A percentile compares a stretch with the other conserved stretches of the same genome.
Conservation (phyloP, 768 basidiomycete genomes). For the Boletus speciosus region DNA sequence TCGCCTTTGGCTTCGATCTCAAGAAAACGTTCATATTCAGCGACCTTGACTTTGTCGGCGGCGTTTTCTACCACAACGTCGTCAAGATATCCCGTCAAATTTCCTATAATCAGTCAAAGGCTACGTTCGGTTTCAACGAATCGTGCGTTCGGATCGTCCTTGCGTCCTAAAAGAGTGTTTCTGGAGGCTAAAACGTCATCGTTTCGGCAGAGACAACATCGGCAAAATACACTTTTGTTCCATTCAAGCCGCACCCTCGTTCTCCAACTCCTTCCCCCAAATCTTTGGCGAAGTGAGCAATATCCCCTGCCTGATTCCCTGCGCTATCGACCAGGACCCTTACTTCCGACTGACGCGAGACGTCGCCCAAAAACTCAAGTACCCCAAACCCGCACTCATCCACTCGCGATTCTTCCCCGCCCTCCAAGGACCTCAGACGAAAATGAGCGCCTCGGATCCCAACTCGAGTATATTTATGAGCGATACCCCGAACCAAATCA, state of each 20-base stretch:
- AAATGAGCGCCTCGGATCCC: constrained; percentile 96
- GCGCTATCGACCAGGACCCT: constrained; percentile 96
- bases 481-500: constrained; percentile 88
- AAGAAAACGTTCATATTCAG: constrained; percentile 98
- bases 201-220: constrained; percentile 81
- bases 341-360: constrained; percentile 99
- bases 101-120: constrained; percentile 89
- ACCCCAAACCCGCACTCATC: constrained; percentile 88
- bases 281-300: constrained; percentile 83
- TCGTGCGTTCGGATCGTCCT: constrained; percentile 57
- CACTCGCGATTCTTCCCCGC: constrained; percentile 99
- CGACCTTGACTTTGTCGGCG: constrained; percentile 85
- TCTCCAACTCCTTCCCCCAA: constrained; percentile 98
- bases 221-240: constrained; percentile 97
- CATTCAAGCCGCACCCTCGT: constrained; percentile 93
- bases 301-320: constrained; percentile 93
- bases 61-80: constrained; percentile 91
- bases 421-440: constrained; percentile 94
- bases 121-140: constrained; percentile 95
- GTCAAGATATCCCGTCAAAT: constrained; percentile 91
- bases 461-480: constrained; percentile 97
- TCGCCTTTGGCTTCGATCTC: constrained; percentile 89
- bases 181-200: neutral
- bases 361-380: constrained; percentile 89
- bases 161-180: neutral